Evolutionary conservation across 2,329 filamentous ascomycete genomes (phyloP).

Genomic region (Pseudogymnoascus sp.): DNA sequence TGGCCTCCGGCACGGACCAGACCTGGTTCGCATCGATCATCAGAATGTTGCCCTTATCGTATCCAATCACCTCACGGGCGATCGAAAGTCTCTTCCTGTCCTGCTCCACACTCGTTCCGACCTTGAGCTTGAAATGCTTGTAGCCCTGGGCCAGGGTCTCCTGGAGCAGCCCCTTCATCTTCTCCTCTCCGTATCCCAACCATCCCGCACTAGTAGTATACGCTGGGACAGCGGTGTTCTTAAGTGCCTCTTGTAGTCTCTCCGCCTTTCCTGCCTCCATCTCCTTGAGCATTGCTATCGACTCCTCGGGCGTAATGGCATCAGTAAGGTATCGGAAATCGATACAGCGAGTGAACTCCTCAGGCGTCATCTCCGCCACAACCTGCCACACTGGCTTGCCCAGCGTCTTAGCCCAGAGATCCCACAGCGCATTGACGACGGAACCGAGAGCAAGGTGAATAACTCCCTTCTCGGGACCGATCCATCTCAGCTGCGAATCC

Average conservation of each 20-base stretch:
- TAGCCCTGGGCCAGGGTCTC: conserved; percentile 72
- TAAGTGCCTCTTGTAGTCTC: conserved; percentile 65
- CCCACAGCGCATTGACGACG: conserved; percentile 85
- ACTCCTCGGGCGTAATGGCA: conserved; percentile 77
- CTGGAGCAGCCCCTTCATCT: conserved; percentile 66
- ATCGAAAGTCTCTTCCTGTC: conserved; percentile 65
- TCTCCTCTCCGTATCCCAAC: conserved; percentile 79
- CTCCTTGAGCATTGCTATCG: conserved; percentile 61
- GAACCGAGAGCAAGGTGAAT: conserved; percentile 83
- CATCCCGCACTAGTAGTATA: conserved; percentile 86
- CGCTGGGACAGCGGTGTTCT: conserved; percentile 69
- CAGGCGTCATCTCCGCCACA: conserved; percentile 78
- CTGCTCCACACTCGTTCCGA: conserved; percentile 63
- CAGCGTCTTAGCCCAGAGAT: conserved; percentile 80
- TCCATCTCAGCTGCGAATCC: conserved; percentile 84
- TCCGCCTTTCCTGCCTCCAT: conserved; percentile 60
- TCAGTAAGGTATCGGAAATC: conserved; percentile 92
- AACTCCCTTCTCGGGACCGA: conserved; percentile 85
- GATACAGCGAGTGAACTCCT: conserved; percentile 78
- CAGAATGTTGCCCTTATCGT: conserved; percentile 72
- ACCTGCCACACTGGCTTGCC: conserved; percentile 84
- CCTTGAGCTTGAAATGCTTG: conserved; percentile 82
- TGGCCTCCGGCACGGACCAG: conserved; percentile 82
- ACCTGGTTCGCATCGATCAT: conserved; percentile 92
- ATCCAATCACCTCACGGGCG: conserved; percentile 71